Percentiles rank a stretch among this genome's conserved stretches.
These are phyloP conservation scores for Rhizopogon rudus DNA, from an alignment of 768 basidiomycete genomes.

Conservation along the genomic window DNA sequence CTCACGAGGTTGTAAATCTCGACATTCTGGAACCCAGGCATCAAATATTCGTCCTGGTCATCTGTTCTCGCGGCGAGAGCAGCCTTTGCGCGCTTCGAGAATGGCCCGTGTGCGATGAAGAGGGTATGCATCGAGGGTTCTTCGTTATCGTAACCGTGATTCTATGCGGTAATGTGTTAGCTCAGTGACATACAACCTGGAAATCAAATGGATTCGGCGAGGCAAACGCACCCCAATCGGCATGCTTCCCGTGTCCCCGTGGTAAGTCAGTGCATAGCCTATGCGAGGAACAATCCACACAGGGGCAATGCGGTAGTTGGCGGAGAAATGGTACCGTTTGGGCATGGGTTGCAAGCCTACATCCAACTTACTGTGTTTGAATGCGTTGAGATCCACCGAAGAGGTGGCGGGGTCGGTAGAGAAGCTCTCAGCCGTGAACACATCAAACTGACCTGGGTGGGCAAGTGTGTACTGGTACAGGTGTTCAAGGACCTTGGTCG, in stretches of 20 bases:
- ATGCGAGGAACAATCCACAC: constrained; percentile 80
- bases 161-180: constrained; percentile 38
- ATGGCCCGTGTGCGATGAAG: constrained; percentile 91
- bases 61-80: constrained; percentile 28
- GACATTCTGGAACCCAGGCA: constrained; percentile 81
- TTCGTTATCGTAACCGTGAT: constrained; percentile 87
- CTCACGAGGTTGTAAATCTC: constrained; percentile 82
- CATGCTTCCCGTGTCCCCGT: constrained; percentile 53
- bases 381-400: background rate
- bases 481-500: constrained; percentile 46
- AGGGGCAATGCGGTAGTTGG: constrained; percentile 78
- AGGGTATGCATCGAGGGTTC: constrained; percentile 79
- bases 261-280: constrained; percentile 74
- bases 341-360: constrained; percentile 53
- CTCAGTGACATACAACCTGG: background rate
- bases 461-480: constrained; percentile 24
- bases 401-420: background rate
- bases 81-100: constrained; percentile 61
- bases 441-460: constrained; percentile 57
- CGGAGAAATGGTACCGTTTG: constrained; percentile 67
- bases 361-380: constrained; percentile 2
- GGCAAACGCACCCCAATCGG: constrained; percentile 63
- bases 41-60: constrained; percentile 44
- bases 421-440: constrained; percentile 28
- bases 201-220: background rate